Percentiles rank a stretch among this genome's conserved stretches.
phyloP scores from a whole-genome alignment of 345 rosid genomes.

The Combretum micranthum region DNA sequence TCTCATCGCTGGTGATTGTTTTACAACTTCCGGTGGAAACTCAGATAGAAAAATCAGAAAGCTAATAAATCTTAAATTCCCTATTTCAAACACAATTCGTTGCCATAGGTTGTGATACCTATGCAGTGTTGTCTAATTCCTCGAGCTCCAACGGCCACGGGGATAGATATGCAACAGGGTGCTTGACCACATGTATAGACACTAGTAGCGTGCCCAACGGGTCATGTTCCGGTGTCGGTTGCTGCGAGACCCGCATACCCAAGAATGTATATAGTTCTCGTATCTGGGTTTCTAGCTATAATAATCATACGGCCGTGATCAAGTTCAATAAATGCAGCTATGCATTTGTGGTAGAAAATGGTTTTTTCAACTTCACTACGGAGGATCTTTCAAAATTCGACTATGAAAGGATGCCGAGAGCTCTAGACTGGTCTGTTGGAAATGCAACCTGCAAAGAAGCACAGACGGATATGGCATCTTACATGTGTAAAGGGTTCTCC shows the following conservation, averaged over 20 bases:
- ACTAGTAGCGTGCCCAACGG: conserved; percentile 7
- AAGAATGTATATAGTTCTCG: neutral
- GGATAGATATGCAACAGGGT: conserved; percentile 21
- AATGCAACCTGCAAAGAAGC: conserved; percentile 12
- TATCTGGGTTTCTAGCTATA: conserved; percentile 3
- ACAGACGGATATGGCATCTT: neutral
- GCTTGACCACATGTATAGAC: conserved; percentile 26
- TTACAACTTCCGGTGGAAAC: neutral
- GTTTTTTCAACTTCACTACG: conserved; percentile 11
- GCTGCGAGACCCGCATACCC: conserved; percentile 27
- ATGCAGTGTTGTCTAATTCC: neutral
- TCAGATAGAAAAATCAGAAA: neutral
- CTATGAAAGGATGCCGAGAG: neutral
- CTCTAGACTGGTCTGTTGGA: conserved; percentile 21
- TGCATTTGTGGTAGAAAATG: conserved; percentile 18
- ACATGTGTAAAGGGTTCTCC: conserved; percentile 3
- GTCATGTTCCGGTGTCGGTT: conserved; percentile 29
- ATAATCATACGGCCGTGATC: neutral
- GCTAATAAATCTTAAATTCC: neutral
- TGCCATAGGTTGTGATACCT: conserved; percentile 2
- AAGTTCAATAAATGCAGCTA: conserved; percentile 22
- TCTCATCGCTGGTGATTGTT: conserved; percentile 2
- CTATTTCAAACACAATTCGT: conserved; percentile 9
- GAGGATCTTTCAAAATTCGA: neutral
- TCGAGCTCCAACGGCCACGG: neutral